These are phyloP conservation scores for Zopfochytrium polystomum DNA, from an alignment of 371 early-diverging fungal genomes.

Conservation along the genomic window DNA sequence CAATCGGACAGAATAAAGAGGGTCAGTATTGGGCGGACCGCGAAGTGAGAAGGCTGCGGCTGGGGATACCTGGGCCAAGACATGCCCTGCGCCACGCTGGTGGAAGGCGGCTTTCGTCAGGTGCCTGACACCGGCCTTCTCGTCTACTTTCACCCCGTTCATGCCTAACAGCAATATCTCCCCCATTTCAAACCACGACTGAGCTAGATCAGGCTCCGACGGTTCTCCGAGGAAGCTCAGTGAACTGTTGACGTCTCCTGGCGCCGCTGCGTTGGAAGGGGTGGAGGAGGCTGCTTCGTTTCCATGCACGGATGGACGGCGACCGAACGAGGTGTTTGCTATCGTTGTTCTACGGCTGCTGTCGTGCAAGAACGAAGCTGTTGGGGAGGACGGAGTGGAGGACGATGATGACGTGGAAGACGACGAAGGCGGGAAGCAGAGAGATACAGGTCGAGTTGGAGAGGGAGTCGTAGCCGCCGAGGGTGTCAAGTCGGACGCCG, in stretches of 20 bases:
- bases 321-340: too few species aligned
- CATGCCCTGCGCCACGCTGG: slow-evolving; percentile 5
- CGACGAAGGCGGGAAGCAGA: too few species aligned
- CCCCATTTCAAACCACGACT: slow-evolving; percentile 1
- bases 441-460: too few species aligned
- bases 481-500: too few species aligned
- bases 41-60: neutral
- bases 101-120: slow-evolving; percentile 10
- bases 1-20: too few species aligned
- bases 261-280: neutral
- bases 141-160: slow-evolving; percentile 5
- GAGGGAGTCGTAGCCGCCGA: too few species aligned
- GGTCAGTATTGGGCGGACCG: neutral
- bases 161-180: slow-evolving; percentile 3
- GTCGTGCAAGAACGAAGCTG: too few species aligned
- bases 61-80: neutral
- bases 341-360: too few species aligned
- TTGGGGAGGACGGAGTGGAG: too few species aligned
- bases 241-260: neutral
- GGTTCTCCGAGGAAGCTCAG: neutral
- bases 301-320: too few species aligned
- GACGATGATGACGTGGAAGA: too few species aligned
- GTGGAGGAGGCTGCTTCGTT: neutral
- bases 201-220: too few species aligned
- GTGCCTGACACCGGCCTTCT: slow-evolving; percentile 1